These are phyloP conservation scores for Amanita molliuscula DNA, from an alignment of 768 basidiomycete species.

Conservation along the genomic window DNA sequence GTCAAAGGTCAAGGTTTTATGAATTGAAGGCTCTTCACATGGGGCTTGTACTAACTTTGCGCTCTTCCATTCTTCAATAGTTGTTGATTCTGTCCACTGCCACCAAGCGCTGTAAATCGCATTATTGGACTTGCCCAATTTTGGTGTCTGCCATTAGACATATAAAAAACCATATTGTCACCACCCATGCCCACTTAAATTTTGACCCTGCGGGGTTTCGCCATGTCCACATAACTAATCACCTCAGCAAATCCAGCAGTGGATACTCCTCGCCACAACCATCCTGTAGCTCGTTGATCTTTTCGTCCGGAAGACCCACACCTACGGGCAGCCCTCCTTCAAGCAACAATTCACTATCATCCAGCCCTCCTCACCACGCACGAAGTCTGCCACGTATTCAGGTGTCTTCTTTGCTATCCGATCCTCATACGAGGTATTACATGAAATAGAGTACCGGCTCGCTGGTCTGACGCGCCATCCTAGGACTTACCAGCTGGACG, in stretches of 20 bases:
- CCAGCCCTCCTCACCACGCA: slow-evolving; percentile 24
- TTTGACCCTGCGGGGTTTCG: neutral
- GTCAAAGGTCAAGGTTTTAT: slow-evolving; percentile 15
- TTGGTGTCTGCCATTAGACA: slow-evolving; percentile 15
- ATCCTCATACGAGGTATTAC: slow-evolving; percentile 41
- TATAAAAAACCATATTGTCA: slow-evolving; percentile 1
- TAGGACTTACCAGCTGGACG: slow-evolving; percentile 71
- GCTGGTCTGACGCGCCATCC: neutral
- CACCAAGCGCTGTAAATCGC: slow-evolving; percentile 11
- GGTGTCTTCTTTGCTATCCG: slow-evolving; percentile 47
- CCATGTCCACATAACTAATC: slow-evolving; percentile 3
- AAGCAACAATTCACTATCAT: slow-evolving; percentile 27
- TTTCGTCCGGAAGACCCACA: slow-evolving; percentile 26
- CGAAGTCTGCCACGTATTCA: slow-evolving; percentile 42
- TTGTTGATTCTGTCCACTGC: slow-evolving; percentile 11
- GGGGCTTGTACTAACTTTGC: slow-evolving; percentile 9
- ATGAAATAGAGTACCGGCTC: neutral
- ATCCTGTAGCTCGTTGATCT: slow-evolving; percentile 26
- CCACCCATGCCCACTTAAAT: neutral
- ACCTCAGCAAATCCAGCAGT: slow-evolving; percentile 26
- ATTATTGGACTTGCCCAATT: slow-evolving; percentile 18
- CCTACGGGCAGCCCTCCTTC: slow-evolving; percentile 33
- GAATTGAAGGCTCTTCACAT: slow-evolving; percentile 2
- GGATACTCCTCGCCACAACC: slow-evolving; percentile 42
- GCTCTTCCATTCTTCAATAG: slow-evolving; percentile 10